Conservation (phyloP, 2,329 filamentous ascomycete species). For the Elsinoe perseae region DNA sequence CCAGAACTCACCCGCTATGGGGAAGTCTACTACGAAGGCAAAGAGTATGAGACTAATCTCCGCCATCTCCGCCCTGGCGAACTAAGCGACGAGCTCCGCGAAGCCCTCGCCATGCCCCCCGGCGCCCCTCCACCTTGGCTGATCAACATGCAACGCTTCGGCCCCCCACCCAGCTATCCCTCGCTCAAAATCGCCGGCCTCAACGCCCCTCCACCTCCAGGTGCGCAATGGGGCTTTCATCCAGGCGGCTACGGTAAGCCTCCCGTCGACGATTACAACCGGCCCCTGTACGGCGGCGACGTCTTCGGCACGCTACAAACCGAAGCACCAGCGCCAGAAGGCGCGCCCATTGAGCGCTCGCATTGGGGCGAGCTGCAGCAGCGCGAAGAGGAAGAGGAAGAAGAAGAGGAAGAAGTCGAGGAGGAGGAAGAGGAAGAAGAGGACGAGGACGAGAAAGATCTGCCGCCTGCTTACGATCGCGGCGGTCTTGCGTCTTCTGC, state of each 20-base stretch:
- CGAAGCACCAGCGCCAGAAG: slow-evolving; percentile 47
- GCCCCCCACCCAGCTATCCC: slow-evolving; percentile 88
- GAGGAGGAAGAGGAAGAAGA: slow-evolving; percentile 58
- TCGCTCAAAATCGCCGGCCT: slow-evolving; percentile 91
- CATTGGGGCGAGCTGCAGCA: slow-evolving; percentile 90
- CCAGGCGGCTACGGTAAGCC: slow-evolving; percentile 95
- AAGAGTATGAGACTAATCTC: slow-evolving; percentile 93
- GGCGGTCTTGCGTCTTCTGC: slow-evolving; percentile 72
- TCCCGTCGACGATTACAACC: slow-evolving; percentile 85
- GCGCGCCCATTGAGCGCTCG: slow-evolving; percentile 76
- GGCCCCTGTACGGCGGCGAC: slow-evolving; percentile 86
- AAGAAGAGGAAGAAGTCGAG: slow-evolving; percentile 48
- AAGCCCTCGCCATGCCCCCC: slow-evolving; percentile 87
- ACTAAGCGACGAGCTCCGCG: slow-evolving; percentile 77
- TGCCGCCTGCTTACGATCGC: slow-evolving; percentile 51
- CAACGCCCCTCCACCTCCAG: slow-evolving; percentile 83
- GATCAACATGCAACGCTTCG: slow-evolving; percentile 91
- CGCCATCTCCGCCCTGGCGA: slow-evolving; percentile 86
- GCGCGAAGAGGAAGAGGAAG: slow-evolving; percentile 65
- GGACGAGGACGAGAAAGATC: slow-evolving; percentile 65
- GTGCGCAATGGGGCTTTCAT: slow-evolving; percentile 88
- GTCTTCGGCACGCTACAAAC: slow-evolving; percentile 74
- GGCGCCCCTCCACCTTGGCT: slow-evolving; percentile 94
- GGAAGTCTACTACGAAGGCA: slow-evolving; percentile 99
- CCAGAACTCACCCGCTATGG: slow-evolving; percentile 88